A percentile compares a stretch with the other conserved stretches of the same genome.
phyloP scores from a whole-genome alignment of 345 rosid genomes.

The Isatis tinctoria region DNA sequence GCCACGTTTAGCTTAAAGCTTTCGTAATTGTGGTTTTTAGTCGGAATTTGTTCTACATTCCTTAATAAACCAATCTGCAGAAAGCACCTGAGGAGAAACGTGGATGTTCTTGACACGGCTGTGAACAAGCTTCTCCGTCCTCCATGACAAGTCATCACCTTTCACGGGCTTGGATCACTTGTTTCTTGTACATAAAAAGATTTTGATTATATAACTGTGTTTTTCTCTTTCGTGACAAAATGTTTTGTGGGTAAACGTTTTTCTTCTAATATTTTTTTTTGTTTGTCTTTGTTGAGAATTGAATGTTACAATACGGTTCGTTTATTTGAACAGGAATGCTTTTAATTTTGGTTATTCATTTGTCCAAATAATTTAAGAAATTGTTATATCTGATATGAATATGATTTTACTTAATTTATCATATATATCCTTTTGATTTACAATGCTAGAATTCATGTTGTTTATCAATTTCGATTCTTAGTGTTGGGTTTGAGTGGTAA shows the following conservation, averaged over 20 bases:
- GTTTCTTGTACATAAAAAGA: slow-evolving; percentile 9
- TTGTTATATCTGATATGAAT: too few relatives aligned
- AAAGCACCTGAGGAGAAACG: slow-evolving; percentile 74
- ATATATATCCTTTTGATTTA: too few relatives aligned
- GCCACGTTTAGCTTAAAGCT: neutral
- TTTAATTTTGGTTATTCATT: too few relatives aligned
- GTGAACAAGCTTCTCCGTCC: slow-evolving; percentile 65
- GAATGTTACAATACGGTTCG: too few relatives aligned
- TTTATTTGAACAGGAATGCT: too few relatives aligned
- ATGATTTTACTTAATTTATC: too few relatives aligned
- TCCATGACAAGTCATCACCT: slow-evolving; percentile 36
- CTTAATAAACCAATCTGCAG: slow-evolving; percentile 46
- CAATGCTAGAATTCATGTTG: too few relatives aligned
- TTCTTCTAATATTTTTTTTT: too few relatives aligned
- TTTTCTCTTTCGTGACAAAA: neutral
- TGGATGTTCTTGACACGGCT: slow-evolving; percentile 73
- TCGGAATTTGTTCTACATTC: slow-evolving; percentile 10
- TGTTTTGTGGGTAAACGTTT: neutral
- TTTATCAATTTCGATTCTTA: too few relatives aligned
- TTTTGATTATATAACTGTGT: neutral
- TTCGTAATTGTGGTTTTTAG: neutral
- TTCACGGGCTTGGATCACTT: neutral
- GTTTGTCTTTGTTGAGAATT: too few relatives aligned
- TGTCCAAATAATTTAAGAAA: too few relatives aligned
- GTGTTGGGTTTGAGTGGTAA: too few relatives aligned